Conservation (phyloP, 1,284 basidiomycete species). For the Hemileia vastatrix region DNA sequence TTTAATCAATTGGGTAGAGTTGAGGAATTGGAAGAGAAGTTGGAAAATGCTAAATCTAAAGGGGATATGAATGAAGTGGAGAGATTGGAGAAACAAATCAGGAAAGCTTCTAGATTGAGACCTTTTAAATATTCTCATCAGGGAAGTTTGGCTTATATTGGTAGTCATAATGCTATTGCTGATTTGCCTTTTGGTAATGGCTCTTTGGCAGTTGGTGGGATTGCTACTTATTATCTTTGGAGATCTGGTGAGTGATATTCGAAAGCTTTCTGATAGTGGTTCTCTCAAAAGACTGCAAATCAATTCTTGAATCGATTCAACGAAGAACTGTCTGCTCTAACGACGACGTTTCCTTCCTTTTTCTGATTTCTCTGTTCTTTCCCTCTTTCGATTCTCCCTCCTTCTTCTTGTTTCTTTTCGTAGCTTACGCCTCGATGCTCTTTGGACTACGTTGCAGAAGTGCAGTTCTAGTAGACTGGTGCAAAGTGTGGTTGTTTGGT, state of each 20-base stretch:
- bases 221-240: too few relatives aligned
- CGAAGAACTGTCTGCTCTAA: too few relatives aligned
- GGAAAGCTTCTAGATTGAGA: slow-evolving; percentile 60
- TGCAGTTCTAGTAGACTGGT: slow-evolving; percentile 74
- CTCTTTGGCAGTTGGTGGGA: slow-evolving; percentile 57
- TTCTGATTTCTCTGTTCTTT: too few relatives aligned
- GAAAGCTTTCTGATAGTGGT: too few relatives aligned
- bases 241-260: too few relatives aligned
- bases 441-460: slow-evolving; percentile 82
- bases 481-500: slow-evolving; percentile 81
- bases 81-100: slow-evolving; percentile 55
- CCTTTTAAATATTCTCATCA: slow-evolving; percentile 91
- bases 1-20: slow-evolving; percentile 70
- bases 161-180: slow-evolving; percentile 85
- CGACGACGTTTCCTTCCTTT: too few relatives aligned
- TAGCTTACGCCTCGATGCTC: slow-evolving; percentile 70
- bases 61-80: slow-evolving; percentile 45
- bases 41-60: slow-evolving; percentile 43
- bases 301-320: too few relatives aligned
- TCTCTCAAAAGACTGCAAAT: too few relatives aligned
- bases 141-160: slow-evolving; percentile 85
- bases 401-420: too few relatives aligned
- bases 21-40: slow-evolving; percentile 54
- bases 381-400: too few relatives aligned
- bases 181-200: slow-evolving; percentile 70